Evolutionary conservation across 163 green algal genomes (phyloP), one percentile per base, ranked within the genome.

Genomic region (Prototheca cutis): DNA sequence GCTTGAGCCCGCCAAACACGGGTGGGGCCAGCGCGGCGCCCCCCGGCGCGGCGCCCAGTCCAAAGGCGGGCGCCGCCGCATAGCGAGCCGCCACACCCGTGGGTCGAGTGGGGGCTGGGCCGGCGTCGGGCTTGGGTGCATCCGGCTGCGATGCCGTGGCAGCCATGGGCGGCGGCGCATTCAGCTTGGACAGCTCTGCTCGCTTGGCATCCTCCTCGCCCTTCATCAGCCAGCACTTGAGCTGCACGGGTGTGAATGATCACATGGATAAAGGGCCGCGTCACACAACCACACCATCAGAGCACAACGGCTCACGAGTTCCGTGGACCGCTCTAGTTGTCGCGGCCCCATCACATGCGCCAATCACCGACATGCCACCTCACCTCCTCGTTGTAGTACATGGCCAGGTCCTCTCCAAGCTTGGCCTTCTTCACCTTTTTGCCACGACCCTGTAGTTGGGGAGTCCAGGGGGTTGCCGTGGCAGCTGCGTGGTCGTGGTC

Each of bases 301-400:
- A n/a, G n/a, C n/a, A n/a, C n/a, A n/a, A n/a, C n/a, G n/a, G n/a
- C n/a, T n/a, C n/a, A n/a, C n/a, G n/a, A n/a, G n/a, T n/a, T n/a
- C n/a, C n/a, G n/a, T n/a, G n/a, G n/a, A n/a, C n/a, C n/a, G n/a
- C n/a, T n/a, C n/a, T n/a, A n/a, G n/a, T n/a, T n/a, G n/a, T n/a
- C n/a, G n/a, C n/a, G n/a, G n/a, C n/a, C n/a, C n/a, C n/a, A n/a
- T n/a, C n/a, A n/a, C n/a, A n/a, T n/a, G n/a, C n/a, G n/a, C n/a
- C n/a, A n/a, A n/a, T n/a, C 29, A 31, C 40, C 7, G 7, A 15
- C 54, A 4, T 10, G 48, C 29, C 25, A n/a, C 27, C 58, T 24
- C n/a, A 57, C 66, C 60, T 76, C 68, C 32, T 76, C 68, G n/a
- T 76, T 67, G 45, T 69, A 76, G 40, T 76, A 76, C 68, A 76